A percentile compares a stretch with the other conserved stretches of the same genome.
Evolutionary conservation across 169 alveolate genomes (phyloP).

Genomic region (Eimeria sp.): DNA sequence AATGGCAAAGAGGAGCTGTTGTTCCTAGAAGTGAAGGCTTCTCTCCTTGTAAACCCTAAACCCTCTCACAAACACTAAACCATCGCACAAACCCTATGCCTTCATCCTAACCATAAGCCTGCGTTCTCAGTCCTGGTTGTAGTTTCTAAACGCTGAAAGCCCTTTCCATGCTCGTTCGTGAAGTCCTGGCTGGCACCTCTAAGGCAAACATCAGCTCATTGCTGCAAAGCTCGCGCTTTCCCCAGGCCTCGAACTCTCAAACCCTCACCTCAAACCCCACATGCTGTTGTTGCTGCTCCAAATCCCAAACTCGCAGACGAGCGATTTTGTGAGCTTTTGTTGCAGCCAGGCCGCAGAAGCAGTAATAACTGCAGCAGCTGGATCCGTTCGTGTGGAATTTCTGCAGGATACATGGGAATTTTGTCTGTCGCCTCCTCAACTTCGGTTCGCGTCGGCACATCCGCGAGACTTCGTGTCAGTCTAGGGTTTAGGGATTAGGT

Average conservation of each 20-base stretch:
- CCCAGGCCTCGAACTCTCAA: background rate
- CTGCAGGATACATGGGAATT: slow-evolving; percentile 51
- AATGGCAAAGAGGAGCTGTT: background rate
- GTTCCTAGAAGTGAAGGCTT: slow-evolving; percentile 29
- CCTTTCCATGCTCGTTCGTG: too few relatives aligned
- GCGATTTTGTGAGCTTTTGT: background rate
- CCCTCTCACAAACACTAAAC: background rate
- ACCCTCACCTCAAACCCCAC: background rate
- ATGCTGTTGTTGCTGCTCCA: background rate
- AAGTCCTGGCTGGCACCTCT: background rate
- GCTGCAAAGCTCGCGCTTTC: background rate
- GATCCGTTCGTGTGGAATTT: background rate
- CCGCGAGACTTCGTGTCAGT: slow-evolving; percentile 32
- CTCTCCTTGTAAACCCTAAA: slow-evolving; percentile 30
- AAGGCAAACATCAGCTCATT: background rate
- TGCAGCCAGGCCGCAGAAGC: slow-evolving; percentile 10
- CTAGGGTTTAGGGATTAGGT: background rate
- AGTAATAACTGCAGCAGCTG: slow-evolving; percentile 16
- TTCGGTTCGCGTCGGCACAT: slow-evolving; percentile 30
- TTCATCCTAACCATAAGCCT: background rate
- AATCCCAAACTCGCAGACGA: background rate
- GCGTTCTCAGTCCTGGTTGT: background rate
- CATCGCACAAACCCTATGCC: background rate
- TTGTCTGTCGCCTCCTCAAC: slow-evolving; percentile 30
- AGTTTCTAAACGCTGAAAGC: background rate